Conservation (phyloP, 2,329 filamentous ascomycete species). For the Penicillium occitanis region DNA sequence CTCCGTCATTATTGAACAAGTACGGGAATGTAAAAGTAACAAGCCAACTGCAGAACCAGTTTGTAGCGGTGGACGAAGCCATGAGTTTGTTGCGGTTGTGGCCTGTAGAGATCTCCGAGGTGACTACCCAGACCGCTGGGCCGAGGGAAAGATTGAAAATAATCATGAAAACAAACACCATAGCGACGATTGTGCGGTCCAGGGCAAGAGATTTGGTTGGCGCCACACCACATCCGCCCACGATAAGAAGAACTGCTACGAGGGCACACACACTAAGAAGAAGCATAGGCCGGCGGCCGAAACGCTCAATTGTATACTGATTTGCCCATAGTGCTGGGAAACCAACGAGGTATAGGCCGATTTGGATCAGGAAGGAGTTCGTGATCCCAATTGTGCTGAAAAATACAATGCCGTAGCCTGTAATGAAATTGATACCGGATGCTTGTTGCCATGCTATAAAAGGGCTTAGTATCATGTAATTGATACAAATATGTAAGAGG, state of each 20-base stretch:
- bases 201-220: conserved; percentile 55
- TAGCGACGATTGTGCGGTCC: conserved; percentile 57
- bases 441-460: conserved; percentile 56
- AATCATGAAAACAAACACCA: conserved; percentile 82
- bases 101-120: conserved; percentile 85
- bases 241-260: conserved; percentile 82
- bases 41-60: conserved; percentile 87
- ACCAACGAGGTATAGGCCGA: conserved; percentile 87
- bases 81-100: conserved; percentile 86
- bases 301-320: conserved; percentile 80
- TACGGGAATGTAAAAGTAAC: conserved; percentile 71
- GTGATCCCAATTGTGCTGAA: conserved; percentile 76
- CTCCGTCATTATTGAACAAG: conserved; percentile 54
- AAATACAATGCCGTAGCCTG: conserved; percentile 82
- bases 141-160: conserved; percentile 89
- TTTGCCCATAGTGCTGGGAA: conserved; percentile 80
- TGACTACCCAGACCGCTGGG: conserved; percentile 68
- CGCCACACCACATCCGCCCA: conserved; percentile 68
- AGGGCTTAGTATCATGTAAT: not conserved
- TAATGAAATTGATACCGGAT: conserved; percentile 92
- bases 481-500: not conserved
- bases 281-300: conserved; percentile 77
- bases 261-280: conserved; percentile 76
- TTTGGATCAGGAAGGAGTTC: conserved; percentile 77
- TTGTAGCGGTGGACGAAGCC: conserved; percentile 79